Percentiles rank a stretch among this genome's conserved stretches.
Conservation (phyloP, 306 rosid genomes). For the Dalbergia cochinchinensis region DNA sequence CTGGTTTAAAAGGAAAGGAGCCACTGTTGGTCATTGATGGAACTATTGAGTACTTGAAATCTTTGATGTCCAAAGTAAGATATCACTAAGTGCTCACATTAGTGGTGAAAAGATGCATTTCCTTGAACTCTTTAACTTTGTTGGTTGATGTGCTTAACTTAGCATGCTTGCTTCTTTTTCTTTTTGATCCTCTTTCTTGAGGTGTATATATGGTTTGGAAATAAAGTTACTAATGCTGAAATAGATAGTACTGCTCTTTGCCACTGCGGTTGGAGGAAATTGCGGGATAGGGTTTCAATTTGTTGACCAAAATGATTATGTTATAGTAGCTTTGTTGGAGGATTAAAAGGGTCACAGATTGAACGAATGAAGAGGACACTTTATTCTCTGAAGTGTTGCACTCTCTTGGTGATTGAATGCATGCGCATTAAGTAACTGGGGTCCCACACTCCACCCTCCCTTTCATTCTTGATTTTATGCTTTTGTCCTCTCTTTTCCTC, state of each 20-base stretch:
- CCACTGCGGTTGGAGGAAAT: conserved; percentile 44
- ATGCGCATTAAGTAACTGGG: conserved; percentile 68
- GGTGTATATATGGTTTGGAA: conserved; percentile 57
- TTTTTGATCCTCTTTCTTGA: conserved; percentile 39
- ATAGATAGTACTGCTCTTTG: conserved; percentile 52
- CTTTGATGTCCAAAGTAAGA: conserved; percentile 52
- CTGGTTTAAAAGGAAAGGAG: conserved; percentile 73
- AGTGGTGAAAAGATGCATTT: conserved; percentile 42
- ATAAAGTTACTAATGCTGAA: conserved; percentile 57
- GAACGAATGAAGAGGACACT: conserved; percentile 62
- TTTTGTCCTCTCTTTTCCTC: conserved; percentile 54
- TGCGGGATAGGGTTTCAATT: conserved; percentile 38
- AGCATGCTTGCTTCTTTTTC: conserved; percentile 44
- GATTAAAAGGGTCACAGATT: conserved; percentile 56
- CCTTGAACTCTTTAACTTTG: conserved; percentile 47
- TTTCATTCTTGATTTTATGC: conserved; percentile 50
- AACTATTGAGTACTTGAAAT: conserved; percentile 67
- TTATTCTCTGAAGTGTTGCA: conserved; percentile 58
- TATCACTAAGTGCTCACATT: conserved; percentile 40
- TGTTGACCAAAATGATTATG: conserved; percentile 72
- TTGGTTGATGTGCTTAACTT: conserved; percentile 52
- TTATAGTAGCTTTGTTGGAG: conserved; percentile 61
- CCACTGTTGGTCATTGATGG: conserved; percentile 66
- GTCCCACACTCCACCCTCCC: conserved; percentile 60
- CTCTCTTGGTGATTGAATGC: conserved; percentile 63